These are phyloP conservation scores for Lodderomyces margitis DNA, from an alignment of 1,139 yeast genomes.

Conservation along the genomic window DNA sequence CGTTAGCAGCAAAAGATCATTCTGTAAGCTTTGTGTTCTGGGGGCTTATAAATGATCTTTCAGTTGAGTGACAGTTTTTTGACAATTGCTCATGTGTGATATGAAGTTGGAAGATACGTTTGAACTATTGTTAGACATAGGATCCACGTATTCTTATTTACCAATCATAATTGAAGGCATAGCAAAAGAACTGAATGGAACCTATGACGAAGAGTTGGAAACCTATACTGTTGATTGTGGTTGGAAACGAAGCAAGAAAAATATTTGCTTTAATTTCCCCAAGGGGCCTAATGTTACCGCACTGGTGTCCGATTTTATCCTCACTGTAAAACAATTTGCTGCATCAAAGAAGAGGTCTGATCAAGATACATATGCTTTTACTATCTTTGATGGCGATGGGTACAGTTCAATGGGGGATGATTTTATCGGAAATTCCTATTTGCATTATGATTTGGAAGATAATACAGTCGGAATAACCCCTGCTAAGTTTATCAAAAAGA, in stretches of 20 bases:
- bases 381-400: slow-evolving; percentile 8
- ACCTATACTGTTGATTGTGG: slow-evolving; percentile 10
- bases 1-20: too few species aligned
- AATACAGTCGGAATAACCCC: slow-evolving; percentile 9
- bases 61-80: too few species aligned
- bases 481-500: not conserved
- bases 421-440: slow-evolving; percentile 42
- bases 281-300: slow-evolving; percentile 28
- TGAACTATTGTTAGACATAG: slow-evolving; percentile 23
- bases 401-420: slow-evolving; percentile 29
- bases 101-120: too few species aligned
- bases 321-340: slow-evolving; percentile 8
- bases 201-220: not conserved
- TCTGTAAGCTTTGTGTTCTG: too few species aligned
- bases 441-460: slow-evolving; percentile 22
- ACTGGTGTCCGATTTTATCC: slow-evolving; percentile 22
- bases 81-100: too few species aligned
- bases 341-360: slow-evolving; percentile 6
- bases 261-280: slow-evolving; percentile 28
- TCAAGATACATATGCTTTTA: slow-evolving; percentile 10
- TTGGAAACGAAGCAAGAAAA: slow-evolving; percentile 9
- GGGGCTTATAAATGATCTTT: too few species aligned
- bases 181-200: slow-evolving; percentile 21
- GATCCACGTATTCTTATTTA: slow-evolving; percentile 30
- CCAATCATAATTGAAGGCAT: slow-evolving; percentile 20